Conservation (phyloP, 371 early-diverging fungal genomes). For the Batkoa obscura region DNA sequence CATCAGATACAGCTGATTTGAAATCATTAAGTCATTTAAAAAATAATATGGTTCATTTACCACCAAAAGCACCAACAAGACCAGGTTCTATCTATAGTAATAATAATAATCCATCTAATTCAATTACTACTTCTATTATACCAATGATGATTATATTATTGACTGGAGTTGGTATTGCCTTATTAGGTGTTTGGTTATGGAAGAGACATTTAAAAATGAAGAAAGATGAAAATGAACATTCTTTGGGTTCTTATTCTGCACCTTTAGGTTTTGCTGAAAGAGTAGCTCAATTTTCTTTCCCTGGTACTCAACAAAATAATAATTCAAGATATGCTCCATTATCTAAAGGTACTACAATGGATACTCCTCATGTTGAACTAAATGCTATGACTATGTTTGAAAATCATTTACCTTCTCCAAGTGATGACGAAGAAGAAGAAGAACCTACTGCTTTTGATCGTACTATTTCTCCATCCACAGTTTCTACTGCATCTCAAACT, state of each 20-base stretch:
- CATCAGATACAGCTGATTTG: not conserved
- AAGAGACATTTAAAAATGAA: not conserved
- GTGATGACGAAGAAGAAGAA: not conserved
- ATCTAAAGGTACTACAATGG: not conserved
- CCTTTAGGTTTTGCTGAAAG: not conserved
- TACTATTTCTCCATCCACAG: too few relatives aligned
- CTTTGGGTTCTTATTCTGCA: not conserved
- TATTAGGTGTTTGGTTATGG: not conserved
- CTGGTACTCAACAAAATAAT: not conserved
- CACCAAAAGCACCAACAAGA: not conserved
- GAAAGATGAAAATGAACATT: not conserved
- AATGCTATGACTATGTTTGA: not conserved
- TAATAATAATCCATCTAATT: not conserved
- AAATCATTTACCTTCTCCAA: not conserved
- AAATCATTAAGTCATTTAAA: not conserved
- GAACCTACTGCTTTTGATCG: not conserved
- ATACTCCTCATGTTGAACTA: not conserved
- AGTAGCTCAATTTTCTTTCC: constrained; percentile 1
- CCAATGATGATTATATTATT: not conserved
- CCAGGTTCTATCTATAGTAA: not conserved
- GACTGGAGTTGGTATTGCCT: not conserved
- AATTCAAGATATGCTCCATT: not conserved
- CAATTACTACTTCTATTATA: not conserved
- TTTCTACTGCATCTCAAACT: too few relatives aligned
- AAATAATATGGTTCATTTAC: not conserved